Base-by-base conservation (phyloP, 768 basidiomycete species). In the Dentipellis fragilis region DNA sequence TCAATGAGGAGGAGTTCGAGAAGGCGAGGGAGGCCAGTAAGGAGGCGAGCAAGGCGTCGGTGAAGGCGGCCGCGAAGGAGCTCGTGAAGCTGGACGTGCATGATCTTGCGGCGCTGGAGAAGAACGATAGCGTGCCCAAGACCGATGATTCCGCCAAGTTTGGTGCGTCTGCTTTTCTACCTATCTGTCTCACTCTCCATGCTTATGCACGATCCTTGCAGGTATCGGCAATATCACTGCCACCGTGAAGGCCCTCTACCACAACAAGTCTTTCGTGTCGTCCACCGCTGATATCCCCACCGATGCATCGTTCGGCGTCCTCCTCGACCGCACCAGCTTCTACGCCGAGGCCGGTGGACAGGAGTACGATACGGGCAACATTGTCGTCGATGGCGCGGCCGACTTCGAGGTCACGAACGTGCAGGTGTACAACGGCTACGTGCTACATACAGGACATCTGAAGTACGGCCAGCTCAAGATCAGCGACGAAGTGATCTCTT, bases 291-390 rank as follows among this genome's bases (percentile, higher is more conserved):
- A 73, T 40, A 79, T 95, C 47, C 80, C 88, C 0, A 72, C 78
- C n/a, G 81, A 76, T 57, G 68, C 79, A 4, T 69, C 76, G 7
- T 91, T 99, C 67, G 96, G 96, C 45, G 64, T 99, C 50, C 68
- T 99, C 29, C 84, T 99, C 51, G 90, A 98, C 72, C 80, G 79
- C 47, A 97, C 96, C 3, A 92, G 87, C 72, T 97, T 98, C 71
- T 99, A 99, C 60, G 94, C 96, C 7, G 96, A 99, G 72, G 80
- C 92, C 38, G 96, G 96, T 64, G 96, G 96, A 23, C 96, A 99
- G 67, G 95, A 98, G 71, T 84, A 89, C 64, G 96, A 99, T 67
- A 97, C 91, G 0, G 96, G 96, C 54, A 89, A 87, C 63, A 90
- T 99, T 60, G 84, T 93, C 23, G 87, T 97, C 53, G 95, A 96